These are phyloP conservation scores for Alternaria angustiovoidea DNA, from an alignment of 2,329 filamentous ascomycete genomes.

Conservation along the genomic window DNA sequence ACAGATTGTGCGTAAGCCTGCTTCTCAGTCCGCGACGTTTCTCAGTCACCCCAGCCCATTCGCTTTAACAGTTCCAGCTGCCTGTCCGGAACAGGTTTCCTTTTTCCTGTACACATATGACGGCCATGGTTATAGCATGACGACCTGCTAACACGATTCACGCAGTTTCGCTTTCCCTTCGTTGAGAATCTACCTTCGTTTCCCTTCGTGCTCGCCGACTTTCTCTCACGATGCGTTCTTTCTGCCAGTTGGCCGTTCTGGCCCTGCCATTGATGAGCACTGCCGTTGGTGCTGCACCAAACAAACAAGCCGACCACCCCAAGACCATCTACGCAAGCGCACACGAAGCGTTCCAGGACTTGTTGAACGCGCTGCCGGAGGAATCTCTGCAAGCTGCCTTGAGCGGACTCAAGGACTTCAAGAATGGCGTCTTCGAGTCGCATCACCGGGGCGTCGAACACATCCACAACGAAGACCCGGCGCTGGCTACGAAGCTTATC, in stretches of 20 bases:
- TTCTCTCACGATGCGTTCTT: slow-evolving; percentile 41
- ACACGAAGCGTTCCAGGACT: slow-evolving; percentile 61
- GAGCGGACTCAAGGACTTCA: slow-evolving; percentile 69
- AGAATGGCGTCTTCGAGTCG: slow-evolving; percentile 72
- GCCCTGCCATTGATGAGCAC: slow-evolving; percentile 42
- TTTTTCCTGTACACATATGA: slow-evolving; percentile 12
- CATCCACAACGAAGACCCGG: slow-evolving; percentile 67
- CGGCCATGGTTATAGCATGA: slow-evolving; percentile 13
- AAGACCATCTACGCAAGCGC: slow-evolving; percentile 41
- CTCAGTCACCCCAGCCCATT: slow-evolving; percentile 8
- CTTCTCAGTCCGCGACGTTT: slow-evolving; percentile 6
- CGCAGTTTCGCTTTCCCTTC: slow-evolving; percentile 21
- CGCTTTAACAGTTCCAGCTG: slow-evolving; percentile 2
- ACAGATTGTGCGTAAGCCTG: slow-evolving; percentile 23
- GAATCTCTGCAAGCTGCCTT: slow-evolving; percentile 72
- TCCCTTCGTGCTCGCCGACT: background rate
- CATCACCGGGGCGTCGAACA: slow-evolving; percentile 70
- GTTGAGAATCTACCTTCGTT: slow-evolving; percentile 14
- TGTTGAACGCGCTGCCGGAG: slow-evolving; percentile 65
- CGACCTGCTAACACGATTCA: slow-evolving; percentile 29
- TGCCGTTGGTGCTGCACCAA: slow-evolving; percentile 32
- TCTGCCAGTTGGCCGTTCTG: slow-evolving; percentile 40
- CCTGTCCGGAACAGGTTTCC: slow-evolving; percentile 8
- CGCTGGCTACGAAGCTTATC: slow-evolving; percentile 69
- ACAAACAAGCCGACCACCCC: slow-evolving; percentile 20